Evolutionary conservation across 192 early-diverging fungal species (phyloP), one percentile per base, ranked within the genome.

Genomic region (Diversispora eburnea): DNA sequence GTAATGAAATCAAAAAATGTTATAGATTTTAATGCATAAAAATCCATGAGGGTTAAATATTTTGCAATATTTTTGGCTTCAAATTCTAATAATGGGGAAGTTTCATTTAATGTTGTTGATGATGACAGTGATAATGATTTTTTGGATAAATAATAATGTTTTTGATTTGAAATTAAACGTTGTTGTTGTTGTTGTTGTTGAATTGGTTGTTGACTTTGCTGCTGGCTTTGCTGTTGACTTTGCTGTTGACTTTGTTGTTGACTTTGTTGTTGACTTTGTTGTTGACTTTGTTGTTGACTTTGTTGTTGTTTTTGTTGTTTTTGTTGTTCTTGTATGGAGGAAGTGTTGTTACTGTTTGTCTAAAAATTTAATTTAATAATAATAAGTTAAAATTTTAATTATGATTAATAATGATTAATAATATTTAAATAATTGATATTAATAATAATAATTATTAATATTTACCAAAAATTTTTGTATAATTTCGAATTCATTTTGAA

Each of bases 51-150:
- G 0, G 81, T 82, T 25, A 82, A 48, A 51, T 88, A 88, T 62
- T 81, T 72, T 20, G 88, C 88, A 12, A 88, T 70, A 56, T 84
- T 78, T 6, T 79, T 67, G 8, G 84, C 71, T 4, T 84, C 81
- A 57, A 84, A 75, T 12, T 83, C 67, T 5, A 78, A 63, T 47
- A 84, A 78, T 8, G 82, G 73, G 5, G 81, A 77, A 7, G 46
- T 33, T 3, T 60, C 6, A 0, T 9, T 42, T 49, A 83, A 56
- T 10, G 19, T 22, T 46, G 56, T 3, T 51, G 46, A 3, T 67
- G 33, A 22, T 67, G 15, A 13, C 17, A 25, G 48, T n/a, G 33
- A 60, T 33, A 33, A 33, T 33, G 25, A 33, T 33, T 33, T 33
- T 33, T 33, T 33, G 25, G 25, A 33, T 33, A 33, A 33, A 33